These are phyloP conservation scores for Pestalotiopsis sp. DNA, from an alignment of 2,329 filamentous ascomycete species.

Conservation along the genomic window DNA sequence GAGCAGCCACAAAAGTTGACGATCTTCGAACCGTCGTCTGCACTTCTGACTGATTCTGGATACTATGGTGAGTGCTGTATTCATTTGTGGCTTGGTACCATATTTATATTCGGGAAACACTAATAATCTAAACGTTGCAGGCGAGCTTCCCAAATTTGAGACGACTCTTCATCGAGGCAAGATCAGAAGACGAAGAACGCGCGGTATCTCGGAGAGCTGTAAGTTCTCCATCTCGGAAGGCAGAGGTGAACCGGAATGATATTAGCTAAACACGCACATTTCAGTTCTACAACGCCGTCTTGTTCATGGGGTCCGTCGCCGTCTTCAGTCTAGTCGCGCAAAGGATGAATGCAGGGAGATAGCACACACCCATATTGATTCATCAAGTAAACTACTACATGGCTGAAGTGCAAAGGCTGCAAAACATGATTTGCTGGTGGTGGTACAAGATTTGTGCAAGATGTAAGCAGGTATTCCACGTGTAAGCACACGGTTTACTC, in stretches of 20 bases:
- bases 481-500: slow-evolving; percentile 39
- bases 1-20: not conserved
- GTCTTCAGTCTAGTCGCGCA: slow-evolving; percentile 94
- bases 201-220: slow-evolving; percentile 93
- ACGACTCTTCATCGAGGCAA: slow-evolving; percentile 90
- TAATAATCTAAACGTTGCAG: slow-evolving; percentile 34
- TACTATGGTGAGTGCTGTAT: slow-evolving; percentile 9
- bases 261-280: not conserved
- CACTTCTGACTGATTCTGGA: not conserved
- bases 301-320: slow-evolving; percentile 95
- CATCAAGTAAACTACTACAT: not conserved
- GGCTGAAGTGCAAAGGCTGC: not conserved
- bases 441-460: not conserved
- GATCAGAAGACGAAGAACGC: slow-evolving; percentile 91
- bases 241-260: not conserved
- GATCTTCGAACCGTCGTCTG: not conserved
- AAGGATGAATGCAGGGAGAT: slow-evolving; percentile 65
- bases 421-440: not conserved
- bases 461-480: not conserved
- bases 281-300: slow-evolving; percentile 97
- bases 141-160: slow-evolving; percentile 92
- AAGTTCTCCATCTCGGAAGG: slow-evolving; percentile 36
- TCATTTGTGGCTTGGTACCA: not conserved
- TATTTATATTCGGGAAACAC: not conserved
- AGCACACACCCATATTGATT: not conserved